These are phyloP conservation scores for Russula olivacea DNA, from an alignment of 768 basidiomycete genomes.

Conservation along the genomic window DNA sequence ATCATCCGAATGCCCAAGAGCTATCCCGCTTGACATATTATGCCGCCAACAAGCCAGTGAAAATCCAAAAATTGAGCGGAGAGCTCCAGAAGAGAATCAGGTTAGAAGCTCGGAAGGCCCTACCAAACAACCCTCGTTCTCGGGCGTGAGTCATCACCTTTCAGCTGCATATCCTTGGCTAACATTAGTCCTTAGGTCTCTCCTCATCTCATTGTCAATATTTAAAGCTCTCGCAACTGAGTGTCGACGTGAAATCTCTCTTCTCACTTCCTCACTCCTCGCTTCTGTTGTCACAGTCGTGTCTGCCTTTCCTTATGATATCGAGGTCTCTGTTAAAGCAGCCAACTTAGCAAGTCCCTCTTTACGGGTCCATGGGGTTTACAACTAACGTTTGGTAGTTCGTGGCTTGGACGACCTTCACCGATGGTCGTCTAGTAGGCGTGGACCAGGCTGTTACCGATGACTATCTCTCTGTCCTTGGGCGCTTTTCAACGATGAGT, in stretches of 20 bases:
- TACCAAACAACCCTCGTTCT: conserved; percentile 66
- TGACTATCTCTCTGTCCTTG: conserved; percentile 63
- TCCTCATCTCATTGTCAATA: conserved; percentile 80
- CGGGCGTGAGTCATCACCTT: conserved; percentile 57
- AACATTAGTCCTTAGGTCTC: conserved; percentile 41
- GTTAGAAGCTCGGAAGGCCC: conserved; percentile 60
- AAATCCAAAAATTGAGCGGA: conserved; percentile 66
- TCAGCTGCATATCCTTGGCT: conserved; percentile 1
- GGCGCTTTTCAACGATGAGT: conserved; percentile 59
- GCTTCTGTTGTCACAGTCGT: conserved; percentile 57
- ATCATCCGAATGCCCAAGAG: conserved; percentile 77
- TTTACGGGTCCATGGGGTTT: not conserved
- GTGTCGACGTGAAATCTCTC: conserved; percentile 76
- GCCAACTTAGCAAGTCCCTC: conserved; percentile 65
- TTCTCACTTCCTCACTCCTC: conserved; percentile 65
- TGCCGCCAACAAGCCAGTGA: conserved; percentile 76
- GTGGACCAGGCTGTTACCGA: conserved; percentile 64
- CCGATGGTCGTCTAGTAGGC: conserved; percentile 78
- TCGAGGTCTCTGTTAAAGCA: conserved; percentile 71
- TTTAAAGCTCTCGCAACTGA: conserved; percentile 78
- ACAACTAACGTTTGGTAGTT: conserved; percentile 47
- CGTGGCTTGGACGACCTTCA: conserved; percentile 87
- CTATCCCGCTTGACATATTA: conserved; percentile 82
- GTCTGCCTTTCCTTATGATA: conserved; percentile 50
- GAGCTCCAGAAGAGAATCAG: conserved; percentile 74